Conservation (phyloP, 805 yeast genomes). For the Barnettozyma vustinii region DNA sequence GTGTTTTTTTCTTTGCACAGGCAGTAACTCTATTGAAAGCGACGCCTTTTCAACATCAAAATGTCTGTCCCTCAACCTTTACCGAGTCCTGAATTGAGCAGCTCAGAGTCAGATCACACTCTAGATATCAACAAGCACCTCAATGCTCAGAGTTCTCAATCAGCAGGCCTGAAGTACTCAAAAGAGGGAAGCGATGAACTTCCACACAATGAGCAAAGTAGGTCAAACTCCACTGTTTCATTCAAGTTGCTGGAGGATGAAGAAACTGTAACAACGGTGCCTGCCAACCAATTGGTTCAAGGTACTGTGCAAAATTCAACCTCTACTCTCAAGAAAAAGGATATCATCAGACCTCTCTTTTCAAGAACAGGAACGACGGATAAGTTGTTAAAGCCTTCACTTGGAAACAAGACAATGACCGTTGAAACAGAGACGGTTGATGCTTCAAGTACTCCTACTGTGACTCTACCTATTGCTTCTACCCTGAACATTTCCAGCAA, state of each 20-base stretch:
- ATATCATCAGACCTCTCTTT: constrained; percentile 20
- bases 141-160: not conserved
- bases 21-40: not conserved
- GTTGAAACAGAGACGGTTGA: constrained; percentile 63
- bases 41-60: not conserved
- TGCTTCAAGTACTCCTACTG: constrained; percentile 30
- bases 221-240: constrained; percentile 6
- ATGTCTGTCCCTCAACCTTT: not conserved
- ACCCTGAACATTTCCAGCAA: constrained; percentile 7
- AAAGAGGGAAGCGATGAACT: not conserved
- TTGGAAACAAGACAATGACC: constrained; percentile 34
- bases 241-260: constrained; percentile 2
- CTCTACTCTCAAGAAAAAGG: constrained; percentile 17
- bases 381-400: constrained; percentile 11
- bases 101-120: not conserved
- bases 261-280: not conserved
- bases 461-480: constrained; percentile 23
- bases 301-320: not conserved
- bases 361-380: constrained; percentile 23
- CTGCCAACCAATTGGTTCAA: not conserved
- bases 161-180: not conserved
- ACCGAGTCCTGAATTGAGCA: not conserved
- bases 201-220: not conserved
- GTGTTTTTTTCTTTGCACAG: not conserved
- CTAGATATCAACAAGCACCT: not conserved